These are phyloP conservation scores for Artomyces pyxidatus DNA, from an alignment of 768 basidiomycete species.

Conservation along the genomic window DNA sequence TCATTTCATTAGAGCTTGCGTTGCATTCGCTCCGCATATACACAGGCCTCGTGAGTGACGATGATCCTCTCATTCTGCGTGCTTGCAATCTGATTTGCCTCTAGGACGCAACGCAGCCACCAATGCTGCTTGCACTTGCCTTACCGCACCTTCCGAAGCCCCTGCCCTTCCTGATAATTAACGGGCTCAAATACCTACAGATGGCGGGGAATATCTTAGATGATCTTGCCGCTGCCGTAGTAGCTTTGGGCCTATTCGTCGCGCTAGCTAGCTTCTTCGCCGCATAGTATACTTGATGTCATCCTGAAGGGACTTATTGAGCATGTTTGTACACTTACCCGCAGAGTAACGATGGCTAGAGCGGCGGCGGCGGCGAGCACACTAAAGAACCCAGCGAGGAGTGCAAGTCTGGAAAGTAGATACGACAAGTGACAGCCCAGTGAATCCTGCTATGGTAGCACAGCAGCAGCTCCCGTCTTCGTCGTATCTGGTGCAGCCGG, in stretches of 20 bases:
- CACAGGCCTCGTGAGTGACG: slow-evolving; percentile 49
- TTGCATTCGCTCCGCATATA: slow-evolving; percentile 70
- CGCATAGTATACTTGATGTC: not conserved
- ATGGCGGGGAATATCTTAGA: slow-evolving; percentile 63
- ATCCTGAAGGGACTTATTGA: too few species aligned
- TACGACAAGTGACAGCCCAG: too few species aligned
- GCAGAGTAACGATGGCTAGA: too few species aligned
- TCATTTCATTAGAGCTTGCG: slow-evolving; percentile 61
- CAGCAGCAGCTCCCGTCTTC: slow-evolving; percentile 16
- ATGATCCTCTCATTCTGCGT: not conserved
- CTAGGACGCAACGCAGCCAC: slow-evolving; percentile 53
- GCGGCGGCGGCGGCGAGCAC: too few species aligned
- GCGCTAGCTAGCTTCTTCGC: slow-evolving; percentile 2
- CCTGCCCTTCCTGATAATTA: slow-evolving; percentile 52
- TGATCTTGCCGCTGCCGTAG: slow-evolving; percentile 59
- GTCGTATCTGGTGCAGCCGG: not conserved
- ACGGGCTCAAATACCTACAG: slow-evolving; percentile 57
- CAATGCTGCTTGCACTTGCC: slow-evolving; percentile 48
- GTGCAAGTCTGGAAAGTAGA: too few species aligned
- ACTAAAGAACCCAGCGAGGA: too few species aligned
- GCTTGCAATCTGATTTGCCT: not conserved
- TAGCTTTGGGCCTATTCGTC: slow-evolving; percentile 65
- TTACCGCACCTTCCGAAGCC: slow-evolving; percentile 62
- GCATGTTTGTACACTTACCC: too few species aligned
- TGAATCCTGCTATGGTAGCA: too few species aligned